A percentile compares a stretch with the other conserved stretches of the same genome.
phyloP scores from a whole-genome alignment of 2,329 filamentous ascomycete species.

The Thelonectria rubi region DNA sequence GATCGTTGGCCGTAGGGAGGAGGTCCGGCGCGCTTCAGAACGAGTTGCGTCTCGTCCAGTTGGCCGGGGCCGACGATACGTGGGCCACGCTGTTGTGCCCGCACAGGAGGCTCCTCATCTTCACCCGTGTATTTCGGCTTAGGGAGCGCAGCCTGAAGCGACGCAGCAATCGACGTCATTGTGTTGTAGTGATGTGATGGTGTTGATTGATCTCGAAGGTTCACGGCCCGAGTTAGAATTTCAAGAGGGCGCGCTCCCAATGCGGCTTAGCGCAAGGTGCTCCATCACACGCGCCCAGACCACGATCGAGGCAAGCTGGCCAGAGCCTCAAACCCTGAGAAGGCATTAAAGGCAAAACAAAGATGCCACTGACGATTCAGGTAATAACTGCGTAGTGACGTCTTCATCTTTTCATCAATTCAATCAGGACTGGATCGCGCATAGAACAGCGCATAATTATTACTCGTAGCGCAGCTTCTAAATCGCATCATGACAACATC shows the following conservation, averaged over 20 bases:
- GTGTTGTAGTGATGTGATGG: slow-evolving; percentile 35
- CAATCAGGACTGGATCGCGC: neutral
- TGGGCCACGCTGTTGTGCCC: slow-evolving; percentile 79
- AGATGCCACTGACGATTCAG: too few species aligned
- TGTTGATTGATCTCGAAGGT: slow-evolving; percentile 35
- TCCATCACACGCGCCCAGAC: slow-evolving; percentile 13
- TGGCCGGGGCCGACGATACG: slow-evolving; percentile 82
- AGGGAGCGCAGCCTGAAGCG: slow-evolving; percentile 81
- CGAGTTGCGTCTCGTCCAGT: slow-evolving; percentile 85
- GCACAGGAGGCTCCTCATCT: slow-evolving; percentile 79
- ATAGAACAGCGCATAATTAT: slow-evolving; percentile 11
- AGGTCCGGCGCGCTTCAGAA: slow-evolving; percentile 83
- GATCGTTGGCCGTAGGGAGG: slow-evolving; percentile 87
- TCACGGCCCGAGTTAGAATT: slow-evolving; percentile 44
- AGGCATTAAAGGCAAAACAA: neutral
- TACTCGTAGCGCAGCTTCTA: slow-evolving; percentile 26
- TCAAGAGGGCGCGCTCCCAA: slow-evolving; percentile 44
- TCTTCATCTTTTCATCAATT: neutral
- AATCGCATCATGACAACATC: slow-evolving; percentile 38
- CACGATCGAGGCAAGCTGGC: slow-evolving; percentile 12
- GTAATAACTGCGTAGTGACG: too few species aligned
- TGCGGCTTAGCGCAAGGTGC: slow-evolving; percentile 43
- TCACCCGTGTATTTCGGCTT: slow-evolving; percentile 92
- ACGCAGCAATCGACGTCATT: slow-evolving; percentile 75
- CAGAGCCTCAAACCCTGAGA: neutral